A percentile compares a stretch with the other conserved stretches of the same genome.
These are phyloP conservation scores for Goniomonas avonlea DNA, from an alignment of 78 protist species.

Conservation along the genomic window DNA sequence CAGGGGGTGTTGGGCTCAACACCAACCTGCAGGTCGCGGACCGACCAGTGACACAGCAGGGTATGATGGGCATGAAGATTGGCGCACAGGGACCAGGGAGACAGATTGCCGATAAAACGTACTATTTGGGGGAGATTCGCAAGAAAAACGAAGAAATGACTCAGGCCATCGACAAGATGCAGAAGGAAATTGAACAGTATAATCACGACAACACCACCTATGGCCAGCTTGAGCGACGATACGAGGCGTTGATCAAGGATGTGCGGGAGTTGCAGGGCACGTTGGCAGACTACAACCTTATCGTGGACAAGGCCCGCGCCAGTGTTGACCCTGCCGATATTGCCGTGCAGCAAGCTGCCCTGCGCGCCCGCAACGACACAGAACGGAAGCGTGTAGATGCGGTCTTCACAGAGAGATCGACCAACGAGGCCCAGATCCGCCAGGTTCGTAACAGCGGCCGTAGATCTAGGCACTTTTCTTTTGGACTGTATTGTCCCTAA, in stretches of 20 bases:
- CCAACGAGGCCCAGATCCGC: neutral
- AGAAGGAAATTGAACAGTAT: constrained; percentile 4
- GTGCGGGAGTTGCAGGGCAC: constrained; percentile 16
- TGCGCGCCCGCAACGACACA: neutral
- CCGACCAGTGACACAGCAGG: constrained; percentile 31
- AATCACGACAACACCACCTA: neutral
- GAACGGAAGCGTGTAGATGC: neutral
- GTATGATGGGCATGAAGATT: constrained; percentile 30
- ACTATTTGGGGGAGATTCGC: constrained; percentile 28
- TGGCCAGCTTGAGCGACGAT: neutral
- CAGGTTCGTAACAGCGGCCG: too few species aligned
- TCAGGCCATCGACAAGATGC: neutral
- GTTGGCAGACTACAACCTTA: constrained; percentile 8
- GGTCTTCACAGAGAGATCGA: neutral
- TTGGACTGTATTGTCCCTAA: too few species aligned
- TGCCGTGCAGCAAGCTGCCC: neutral
- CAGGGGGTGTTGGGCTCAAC: constrained; percentile 16
- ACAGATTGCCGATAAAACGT: constrained; percentile 6
- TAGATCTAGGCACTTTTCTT: too few species aligned
- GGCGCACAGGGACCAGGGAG: constrained; percentile 16
- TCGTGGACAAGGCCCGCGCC: constrained; percentile 1
- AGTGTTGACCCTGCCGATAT: neutral
- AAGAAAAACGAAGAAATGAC: neutral
- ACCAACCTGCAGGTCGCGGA: constrained; percentile 19
- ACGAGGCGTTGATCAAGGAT: constrained; percentile 9